These are phyloP conservation scores for Anthoceros angustus DNA, from an alignment of 225 moss, liverwort and hornwort genomes.

Conservation along the genomic window DNA sequence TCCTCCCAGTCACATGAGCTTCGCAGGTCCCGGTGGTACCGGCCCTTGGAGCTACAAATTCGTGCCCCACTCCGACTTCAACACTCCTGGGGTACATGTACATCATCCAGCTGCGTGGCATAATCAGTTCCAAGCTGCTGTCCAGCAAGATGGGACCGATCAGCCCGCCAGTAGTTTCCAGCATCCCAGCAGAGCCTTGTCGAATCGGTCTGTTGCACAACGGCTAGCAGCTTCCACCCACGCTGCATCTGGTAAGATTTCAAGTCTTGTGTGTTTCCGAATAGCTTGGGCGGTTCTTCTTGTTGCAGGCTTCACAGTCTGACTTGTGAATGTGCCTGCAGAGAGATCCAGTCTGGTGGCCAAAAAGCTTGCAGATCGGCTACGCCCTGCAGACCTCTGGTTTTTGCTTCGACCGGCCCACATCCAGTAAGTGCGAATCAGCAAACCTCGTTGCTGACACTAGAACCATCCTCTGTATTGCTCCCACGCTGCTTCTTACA, in stretches of 20 bases:
- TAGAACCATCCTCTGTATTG: neutral
- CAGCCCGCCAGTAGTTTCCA: neutral
- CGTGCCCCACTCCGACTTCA: neutral
- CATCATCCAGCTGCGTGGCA: no score
- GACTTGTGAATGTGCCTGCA: neutral
- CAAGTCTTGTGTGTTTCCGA: neutral
- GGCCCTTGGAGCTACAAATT: neutral
- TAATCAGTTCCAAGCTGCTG: no score
- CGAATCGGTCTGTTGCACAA: neutral
- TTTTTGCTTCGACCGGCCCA: neutral
- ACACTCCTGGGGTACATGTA: neutral
- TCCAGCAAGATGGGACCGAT: no score
- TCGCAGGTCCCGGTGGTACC: neutral
- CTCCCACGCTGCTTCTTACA: neutral
- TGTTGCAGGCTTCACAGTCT: neutral
- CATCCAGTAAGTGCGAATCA: neutral
- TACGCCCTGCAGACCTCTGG: neutral
- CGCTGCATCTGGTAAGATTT: neutral
- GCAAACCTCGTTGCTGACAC: neutral
- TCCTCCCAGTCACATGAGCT: neutral
- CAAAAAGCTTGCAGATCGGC: constrained; percentile 2
- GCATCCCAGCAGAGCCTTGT: neutral
- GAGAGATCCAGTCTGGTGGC: neutral
- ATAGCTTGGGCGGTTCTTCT: neutral
- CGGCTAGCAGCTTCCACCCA: neutral